Base-by-base conservation (phyloP, 768 basidiomycete species). In the Omphalotus guepiniiformis region DNA sequence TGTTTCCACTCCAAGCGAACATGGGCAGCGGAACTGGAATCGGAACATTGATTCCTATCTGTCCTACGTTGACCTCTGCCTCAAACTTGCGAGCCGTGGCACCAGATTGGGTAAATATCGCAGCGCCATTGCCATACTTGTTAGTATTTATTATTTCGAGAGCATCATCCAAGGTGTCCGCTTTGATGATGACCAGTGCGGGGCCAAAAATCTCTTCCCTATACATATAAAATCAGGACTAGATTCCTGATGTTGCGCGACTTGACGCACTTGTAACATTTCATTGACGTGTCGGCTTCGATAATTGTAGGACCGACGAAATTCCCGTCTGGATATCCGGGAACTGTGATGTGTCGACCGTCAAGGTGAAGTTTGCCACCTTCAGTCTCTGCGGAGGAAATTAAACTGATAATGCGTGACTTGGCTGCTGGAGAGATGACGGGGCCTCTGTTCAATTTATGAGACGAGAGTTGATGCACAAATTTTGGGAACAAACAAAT, bases 1-100 rank as follows among this genome's bases (percentile, higher is more conserved):
- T 95, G 71, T 93, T 95, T 22, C 96, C 95, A 57, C 88, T 92
- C 92, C 92, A 95, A 23, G 91, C 80, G 71, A 96, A 97, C 89
- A 96, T 94, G 13, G 88, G 87, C 47, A 79, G 58, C 19, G 43
- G 49, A 4, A 99, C 95, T 12, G 93, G 89, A 42, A 92, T 92
- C 3, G 90, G 88, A 7, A 93, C 85, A 61, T 94, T 97, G 63
- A 97, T 82, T 36, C 95, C 95, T 58, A 99, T 80, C 66, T 90
- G 93, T 19, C 93, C 93, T 43, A 92, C 83, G 54, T 97, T 89
- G 44, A 95, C 83, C 38, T 83, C 76, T 11, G 72, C 73, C 68
- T 98, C 95, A 53, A 96, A 99, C 65, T 88, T 90, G 47, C 95
- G 82, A 15, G 93, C 95, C 6, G 93, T 92, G 27, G 95, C 90